Base-by-base conservation (phyloP, 2,329 filamentous ascomycete genomes). In the Periconia macrospinosa region DNA sequence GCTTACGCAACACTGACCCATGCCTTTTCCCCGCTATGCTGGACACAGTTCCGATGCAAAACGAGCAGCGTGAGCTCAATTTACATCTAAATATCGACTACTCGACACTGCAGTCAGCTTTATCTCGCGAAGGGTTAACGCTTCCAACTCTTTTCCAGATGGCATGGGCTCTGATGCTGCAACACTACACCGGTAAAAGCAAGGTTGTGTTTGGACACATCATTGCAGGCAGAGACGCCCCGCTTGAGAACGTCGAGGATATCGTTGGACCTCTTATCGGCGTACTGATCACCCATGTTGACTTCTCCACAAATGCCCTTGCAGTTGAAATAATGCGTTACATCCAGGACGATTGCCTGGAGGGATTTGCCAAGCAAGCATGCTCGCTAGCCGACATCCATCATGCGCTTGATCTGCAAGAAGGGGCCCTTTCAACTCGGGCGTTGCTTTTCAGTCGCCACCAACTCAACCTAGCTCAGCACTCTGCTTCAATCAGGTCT, bases 141-240 rank as follows among this genome's bases (percentile, higher is more conserved):
- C 54, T 79, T 0, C 78, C 81, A 1, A 80, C 76, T 30, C 59
- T 84, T 1, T 70, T 84, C 0, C 80, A 83, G 49, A 71, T 80
- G 23, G 75, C 75, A 0, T 75, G 70, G 73, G 70, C 57, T 2
- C 46, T 75, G 35, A 54, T 68, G 2, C 58, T 75, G 17, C 62
- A 60, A 2, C 51, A 47, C 23, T 74, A 71, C 52, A 72, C 64
- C 9, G 66, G 63, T 13, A 60, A 63, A 8, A 47, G 57, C 2
- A 53, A 73, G n/a, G 65, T 71, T 1, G 76, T 69, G 52, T 80
- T 80, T 58, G 76, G 75, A 17, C 78, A 76, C 53, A 68, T 76
- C 48, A 49, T 59, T 13, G 62, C 64, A 1, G 67, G 76, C 7
- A 65, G 76, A 42, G 76, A 81, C 60, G 68, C 71, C 10, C 74